phyloP scores from a whole-genome alignment of 2,329 filamentous ascomycete species.

The Colletotrichum theobromicola region DNA sequence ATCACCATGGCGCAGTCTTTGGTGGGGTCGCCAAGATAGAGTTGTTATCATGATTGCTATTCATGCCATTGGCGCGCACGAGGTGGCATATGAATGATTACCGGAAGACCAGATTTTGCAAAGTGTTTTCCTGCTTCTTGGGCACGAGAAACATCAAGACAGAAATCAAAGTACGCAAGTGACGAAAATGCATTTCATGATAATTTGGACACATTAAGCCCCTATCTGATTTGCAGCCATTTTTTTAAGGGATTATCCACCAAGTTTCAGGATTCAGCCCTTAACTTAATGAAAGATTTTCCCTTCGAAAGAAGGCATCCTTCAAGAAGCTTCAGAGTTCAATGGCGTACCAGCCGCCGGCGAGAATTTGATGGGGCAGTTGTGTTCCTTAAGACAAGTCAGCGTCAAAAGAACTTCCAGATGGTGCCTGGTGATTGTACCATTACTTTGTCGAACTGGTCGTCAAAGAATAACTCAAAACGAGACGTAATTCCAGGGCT shows the following conservation, averaged over 20 bases:
- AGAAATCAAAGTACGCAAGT: neutral
- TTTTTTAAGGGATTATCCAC: too few relatives aligned
- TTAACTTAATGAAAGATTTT: neutral
- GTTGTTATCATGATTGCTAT: neutral
- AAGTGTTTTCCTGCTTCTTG: neutral
- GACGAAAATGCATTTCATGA: neutral
- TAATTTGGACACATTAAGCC: neutral
- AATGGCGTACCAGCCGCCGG: neutral
- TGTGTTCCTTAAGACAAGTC: neutral
- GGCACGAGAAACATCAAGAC: neutral
- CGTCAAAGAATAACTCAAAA: neutral
- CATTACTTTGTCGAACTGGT: neutral
- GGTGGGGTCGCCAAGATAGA: neutral
- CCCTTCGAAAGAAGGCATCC: fast-evolving
- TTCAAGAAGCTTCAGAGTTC: fast-evolving
- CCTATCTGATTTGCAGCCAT: neutral
- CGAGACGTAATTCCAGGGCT: neutral
- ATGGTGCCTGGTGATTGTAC: neutral
- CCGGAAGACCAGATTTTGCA: neutral
- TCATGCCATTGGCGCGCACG: neutral
- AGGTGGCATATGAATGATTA: neutral
- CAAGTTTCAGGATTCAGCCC: neutral
- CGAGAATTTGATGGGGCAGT: neutral
- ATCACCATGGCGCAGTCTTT: neutral
- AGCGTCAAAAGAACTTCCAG: fast-evolving